Conservation (phyloP, 2,329 filamentous ascomycete genomes). For the Xylaria sp. region DNA sequence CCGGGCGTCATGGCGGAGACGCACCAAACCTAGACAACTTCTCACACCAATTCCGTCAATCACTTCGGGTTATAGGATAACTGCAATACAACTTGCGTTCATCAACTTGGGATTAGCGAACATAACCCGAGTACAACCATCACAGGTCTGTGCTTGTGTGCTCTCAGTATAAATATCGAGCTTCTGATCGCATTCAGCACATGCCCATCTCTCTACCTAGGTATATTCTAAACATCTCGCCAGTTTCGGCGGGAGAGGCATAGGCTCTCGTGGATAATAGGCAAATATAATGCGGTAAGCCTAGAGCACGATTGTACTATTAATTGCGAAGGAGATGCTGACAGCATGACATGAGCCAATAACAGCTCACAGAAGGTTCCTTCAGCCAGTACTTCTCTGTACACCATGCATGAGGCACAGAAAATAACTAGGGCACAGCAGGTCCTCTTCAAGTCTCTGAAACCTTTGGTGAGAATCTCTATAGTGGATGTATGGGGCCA, state of each 20-base stretch:
- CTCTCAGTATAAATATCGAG: neutral
- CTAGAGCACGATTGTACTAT: constrained; percentile 5
- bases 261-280: neutral
- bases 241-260: constrained; percentile 8
- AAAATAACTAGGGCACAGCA: neutral
- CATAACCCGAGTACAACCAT: neutral
- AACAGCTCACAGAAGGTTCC: neutral
- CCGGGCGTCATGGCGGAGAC: neutral
- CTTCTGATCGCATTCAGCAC: constrained; percentile 19
- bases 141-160: neutral
- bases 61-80: constrained; percentile 9
- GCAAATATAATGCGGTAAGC: constrained; percentile 24
- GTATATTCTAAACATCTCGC: neutral
- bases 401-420: constrained; percentile 16
- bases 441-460: neutral
- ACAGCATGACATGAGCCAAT: constrained; percentile 28
- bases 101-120: neutral
- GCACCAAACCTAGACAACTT: neutral
- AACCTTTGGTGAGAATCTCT: neutral
- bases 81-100: neutral
- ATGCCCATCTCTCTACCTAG: neutral
- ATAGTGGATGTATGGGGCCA: neutral
- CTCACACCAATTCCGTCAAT: neutral
- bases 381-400: neutral
- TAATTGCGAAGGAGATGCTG: constrained; percentile 24